phyloP scores from a whole-genome alignment of 2,329 filamentous ascomycete species.

The Stemphylium vesicarium region DNA sequence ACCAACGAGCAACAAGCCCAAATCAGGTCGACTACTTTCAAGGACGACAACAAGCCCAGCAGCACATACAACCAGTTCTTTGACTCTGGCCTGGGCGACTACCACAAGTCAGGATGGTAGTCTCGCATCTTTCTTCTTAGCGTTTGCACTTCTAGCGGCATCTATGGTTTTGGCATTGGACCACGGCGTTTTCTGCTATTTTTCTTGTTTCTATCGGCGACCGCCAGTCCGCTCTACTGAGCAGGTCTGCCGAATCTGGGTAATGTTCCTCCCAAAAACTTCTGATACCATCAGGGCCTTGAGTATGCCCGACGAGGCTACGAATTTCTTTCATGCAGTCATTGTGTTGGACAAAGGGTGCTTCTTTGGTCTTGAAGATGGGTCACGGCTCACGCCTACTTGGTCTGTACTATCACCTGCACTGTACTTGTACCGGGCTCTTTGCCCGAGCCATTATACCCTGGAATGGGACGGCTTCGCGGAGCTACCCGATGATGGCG shows the following conservation, averaged over 20 bases:
- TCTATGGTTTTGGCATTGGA: conserved; percentile 42
- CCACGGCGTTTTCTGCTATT: conserved; percentile 35
- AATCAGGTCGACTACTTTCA: conserved; percentile 62
- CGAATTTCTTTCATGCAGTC: conserved; percentile 45
- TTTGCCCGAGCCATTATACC: conserved; percentile 45
- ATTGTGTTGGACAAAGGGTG: conserved; percentile 35
- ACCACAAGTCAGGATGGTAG: conserved; percentile 87
- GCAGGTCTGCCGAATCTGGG: conserved; percentile 32
- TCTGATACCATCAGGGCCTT: conserved; percentile 44
- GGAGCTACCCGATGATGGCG: conserved; percentile 33
- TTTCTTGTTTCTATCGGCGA: conserved; percentile 25
- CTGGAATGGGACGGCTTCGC: conserved; percentile 30
- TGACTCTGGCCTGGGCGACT: conserved; percentile 72
- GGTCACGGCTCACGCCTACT: conserved; percentile 48
- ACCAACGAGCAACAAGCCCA: conserved; percentile 58
- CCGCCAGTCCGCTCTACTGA: conserved; percentile 5
- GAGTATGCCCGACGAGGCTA: conserved; percentile 48
- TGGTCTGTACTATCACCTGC: conserved; percentile 50
- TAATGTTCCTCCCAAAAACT: conserved; percentile 42
- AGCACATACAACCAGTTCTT: conserved; percentile 81
- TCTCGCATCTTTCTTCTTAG: conserved; percentile 15
- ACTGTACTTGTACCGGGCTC: conserved; percentile 50
- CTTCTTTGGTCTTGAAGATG: conserved; percentile 40
- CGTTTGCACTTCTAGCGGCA: conserved; percentile 48
- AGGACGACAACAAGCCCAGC: conserved; percentile 67